Evolutionary conservation across 768 basidiomycete genomes (phyloP), one percentile per base, ranked within the genome.

Genomic region (Russula griseocarnosa): DNA sequence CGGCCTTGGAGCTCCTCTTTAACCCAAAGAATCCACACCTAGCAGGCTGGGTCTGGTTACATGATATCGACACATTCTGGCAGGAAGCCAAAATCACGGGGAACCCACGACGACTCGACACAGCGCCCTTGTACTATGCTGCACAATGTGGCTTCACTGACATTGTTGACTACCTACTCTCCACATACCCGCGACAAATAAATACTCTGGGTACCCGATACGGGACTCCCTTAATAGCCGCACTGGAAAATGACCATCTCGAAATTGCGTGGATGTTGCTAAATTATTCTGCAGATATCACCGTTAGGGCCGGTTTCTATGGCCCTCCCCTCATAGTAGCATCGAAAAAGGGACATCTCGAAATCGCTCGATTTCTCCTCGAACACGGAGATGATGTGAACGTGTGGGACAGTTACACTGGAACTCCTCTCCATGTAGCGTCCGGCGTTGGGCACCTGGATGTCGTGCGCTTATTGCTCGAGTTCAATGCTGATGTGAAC

Each of bases 1-100:
- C 26, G 11, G 55, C 49, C 4, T 30, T 62, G 49, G 47, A 56
- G 28, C 55, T 51, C 20, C 26, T 62, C 22, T 62, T 62, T 30
- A 22, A 62, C 30, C 54, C 47, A 26, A 57, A 18, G n/a, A 57
- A 42, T 22, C 61, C 61, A 32, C 61, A 62, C 14, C 55, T 62
- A n/a, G 55, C 55, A 18, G 49, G 46, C 30, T 62, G 61, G 61
- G 61, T 62, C 40, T 57, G 61, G 61, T 44, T 62, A 52, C 40
- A 56, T 50, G 61, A 62, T 28, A 50, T 56, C 9, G 55, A 62
- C 38, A 40, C 42, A 9, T 56, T 56, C 49, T 62, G 54, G 54
- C 28, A 26, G 9, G 55, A 62, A 42, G 7, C 46, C 24, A 55
- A 54, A n/a, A 36, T 49, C 24, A 55, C 60, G 10, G 24, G 46